Conservation (phyloP, 2,329 filamentous ascomycete genomes). For the Xylariaceae sp. region DNA sequence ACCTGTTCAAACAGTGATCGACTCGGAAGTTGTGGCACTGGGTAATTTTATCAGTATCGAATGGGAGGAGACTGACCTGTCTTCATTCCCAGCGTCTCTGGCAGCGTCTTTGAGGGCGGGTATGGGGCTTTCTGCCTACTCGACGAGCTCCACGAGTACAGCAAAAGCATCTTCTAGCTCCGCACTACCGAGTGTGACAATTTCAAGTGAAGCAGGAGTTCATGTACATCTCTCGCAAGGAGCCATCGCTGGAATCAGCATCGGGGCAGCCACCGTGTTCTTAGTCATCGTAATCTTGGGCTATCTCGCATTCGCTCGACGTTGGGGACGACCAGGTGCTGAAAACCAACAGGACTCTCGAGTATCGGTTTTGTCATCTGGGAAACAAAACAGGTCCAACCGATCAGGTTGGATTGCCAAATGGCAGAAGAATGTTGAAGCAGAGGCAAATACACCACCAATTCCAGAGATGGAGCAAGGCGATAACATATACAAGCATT, state of each 20-base stretch:
- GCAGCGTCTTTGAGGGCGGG: not conserved
- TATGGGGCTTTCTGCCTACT: not conserved
- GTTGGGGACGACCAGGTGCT: not conserved
- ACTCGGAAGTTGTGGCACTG: not conserved
- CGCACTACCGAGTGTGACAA: not conserved
- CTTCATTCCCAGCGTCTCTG: not conserved
- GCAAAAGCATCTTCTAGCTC: not conserved
- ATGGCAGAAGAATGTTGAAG: not conserved
- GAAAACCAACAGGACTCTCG: not conserved
- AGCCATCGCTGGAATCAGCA: constrained; percentile 3
- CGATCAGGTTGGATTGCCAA: not conserved
- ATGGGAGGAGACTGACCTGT: not conserved
- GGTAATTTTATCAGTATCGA: not conserved
- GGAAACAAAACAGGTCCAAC: not conserved
- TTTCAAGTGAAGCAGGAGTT: not conserved
- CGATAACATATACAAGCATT: not conserved
- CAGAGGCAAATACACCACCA: too few relatives aligned
- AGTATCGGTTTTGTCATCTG: not conserved
- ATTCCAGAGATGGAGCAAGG: not conserved
- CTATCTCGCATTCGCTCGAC: not conserved
- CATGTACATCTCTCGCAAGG: not conserved
- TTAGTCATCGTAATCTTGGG: not conserved
- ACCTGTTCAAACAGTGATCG: not conserved
- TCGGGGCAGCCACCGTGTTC: not conserved
- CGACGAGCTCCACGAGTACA: not conserved